These are phyloP conservation scores for Hypoxylon fragiforme DNA, from an alignment of 495 filamentous ascomycete genomes.

Conservation along the genomic window DNA sequence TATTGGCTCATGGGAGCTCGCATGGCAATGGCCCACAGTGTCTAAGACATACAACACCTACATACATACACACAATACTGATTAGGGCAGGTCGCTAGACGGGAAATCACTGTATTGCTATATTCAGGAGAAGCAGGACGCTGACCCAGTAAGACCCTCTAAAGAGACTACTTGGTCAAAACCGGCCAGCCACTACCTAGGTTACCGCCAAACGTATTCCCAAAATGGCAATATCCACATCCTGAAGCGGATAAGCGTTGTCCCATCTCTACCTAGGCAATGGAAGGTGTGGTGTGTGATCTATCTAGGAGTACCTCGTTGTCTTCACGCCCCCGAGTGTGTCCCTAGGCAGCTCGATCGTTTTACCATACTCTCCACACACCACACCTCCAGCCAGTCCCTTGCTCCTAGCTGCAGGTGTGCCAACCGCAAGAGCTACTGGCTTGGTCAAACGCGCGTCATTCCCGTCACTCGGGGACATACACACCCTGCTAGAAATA, in stretches of 20 bases:
- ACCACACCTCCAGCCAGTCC: conserved; percentile 15
- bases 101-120: conserved; percentile 37
- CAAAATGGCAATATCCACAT: conserved; percentile 40
- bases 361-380: conserved; percentile 6
- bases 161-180: conserved; percentile 27
- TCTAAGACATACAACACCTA: conserved; percentile 32
- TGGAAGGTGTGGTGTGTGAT: conserved; percentile 18
- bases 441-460: conserved; percentile 35
- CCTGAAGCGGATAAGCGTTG: conserved; percentile 41
- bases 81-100: conserved; percentile 27
- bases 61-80: conserved; percentile 26
- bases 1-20: conserved; percentile 4
- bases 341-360: conserved; percentile 28
- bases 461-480: conserved; percentile 29
- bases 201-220: conserved; percentile 28
- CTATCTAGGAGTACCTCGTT: conserved; percentile 33
- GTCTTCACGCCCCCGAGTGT: conserved; percentile 32
- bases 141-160: conserved; percentile 27
- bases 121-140: conserved; percentile 22
- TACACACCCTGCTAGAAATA: conserved; percentile 29
- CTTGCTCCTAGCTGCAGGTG: conserved; percentile 25
- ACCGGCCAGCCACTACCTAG: conserved; percentile 23
- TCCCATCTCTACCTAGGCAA: conserved; percentile 17
- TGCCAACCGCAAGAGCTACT: conserved; percentile 20
- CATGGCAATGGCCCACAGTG: conserved; percentile 14